A percentile compares a stretch with the other conserved stretches of the same genome.
These are phyloP conservation scores for Glaciozyma antarctica DNA, from an alignment of 768 basidiomycete genomes.

Conservation along the genomic window DNA sequence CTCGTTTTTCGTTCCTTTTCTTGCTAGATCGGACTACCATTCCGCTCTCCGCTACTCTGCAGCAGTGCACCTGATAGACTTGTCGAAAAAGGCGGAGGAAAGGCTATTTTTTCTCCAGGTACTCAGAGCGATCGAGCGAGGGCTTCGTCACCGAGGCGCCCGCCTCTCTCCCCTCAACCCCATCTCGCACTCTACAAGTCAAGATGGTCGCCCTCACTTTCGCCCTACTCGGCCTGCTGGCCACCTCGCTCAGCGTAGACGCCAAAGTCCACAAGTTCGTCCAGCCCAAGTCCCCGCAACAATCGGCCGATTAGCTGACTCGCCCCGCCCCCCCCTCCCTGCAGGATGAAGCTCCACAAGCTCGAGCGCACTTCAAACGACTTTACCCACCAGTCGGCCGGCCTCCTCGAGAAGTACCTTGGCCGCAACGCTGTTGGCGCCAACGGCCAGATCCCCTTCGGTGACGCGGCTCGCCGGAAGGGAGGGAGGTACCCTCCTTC, in stretches of 20 bases:
- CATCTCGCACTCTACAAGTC: too few species aligned
- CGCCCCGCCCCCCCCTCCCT: background rate
- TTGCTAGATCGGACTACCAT: too few species aligned
- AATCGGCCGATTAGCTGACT: background rate
- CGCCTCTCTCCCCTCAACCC: too few species aligned
- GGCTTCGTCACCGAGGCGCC: too few species aligned
- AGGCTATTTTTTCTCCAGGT: too few species aligned
- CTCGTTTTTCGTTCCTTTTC: too few species aligned
- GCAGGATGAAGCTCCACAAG: slow-evolving; percentile 85
- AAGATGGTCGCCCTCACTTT: background rate
- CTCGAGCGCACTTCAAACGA: slow-evolving; percentile 47
- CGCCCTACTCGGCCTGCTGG: slow-evolving; percentile 20
- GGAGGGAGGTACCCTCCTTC: slow-evolving; percentile 52
- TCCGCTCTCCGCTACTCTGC: too few species aligned
- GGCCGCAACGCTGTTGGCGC: slow-evolving; percentile 68
- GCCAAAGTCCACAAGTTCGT: slow-evolving; percentile 38
- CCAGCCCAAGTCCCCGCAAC: slow-evolving; percentile 1
- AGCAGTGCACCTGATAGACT: too few species aligned
- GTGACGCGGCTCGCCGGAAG: slow-evolving; percentile 44
- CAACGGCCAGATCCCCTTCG: slow-evolving; percentile 44
- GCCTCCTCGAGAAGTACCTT: slow-evolving; percentile 88
- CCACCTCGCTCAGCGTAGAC: slow-evolving; percentile 36
- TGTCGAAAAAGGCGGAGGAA: too few species aligned
- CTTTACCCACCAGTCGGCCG: slow-evolving; percentile 61
- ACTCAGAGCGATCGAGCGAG: too few species aligned